Evolutionary conservation across 1,284 basidiomycete species (phyloP).

Genomic region (Volvariella volvacea): DNA sequence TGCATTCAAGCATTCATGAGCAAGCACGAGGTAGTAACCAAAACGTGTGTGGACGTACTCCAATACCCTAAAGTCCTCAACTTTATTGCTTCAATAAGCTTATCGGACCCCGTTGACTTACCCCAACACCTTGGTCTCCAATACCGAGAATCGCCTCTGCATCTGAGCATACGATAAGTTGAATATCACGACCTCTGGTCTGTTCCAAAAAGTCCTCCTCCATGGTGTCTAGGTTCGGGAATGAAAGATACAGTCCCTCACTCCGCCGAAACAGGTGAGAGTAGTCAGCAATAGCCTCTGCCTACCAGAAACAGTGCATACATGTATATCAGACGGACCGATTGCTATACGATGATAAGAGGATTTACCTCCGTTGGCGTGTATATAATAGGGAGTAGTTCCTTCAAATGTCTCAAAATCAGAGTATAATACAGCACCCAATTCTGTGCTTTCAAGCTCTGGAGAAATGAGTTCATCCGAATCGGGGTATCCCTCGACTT

Average conservation of each 20-base stretch:
- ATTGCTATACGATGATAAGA: neutral
- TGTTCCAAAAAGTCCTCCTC: slow-evolving; percentile 70
- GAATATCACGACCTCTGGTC: slow-evolving; percentile 51
- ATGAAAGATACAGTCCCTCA: slow-evolving; percentile 63
- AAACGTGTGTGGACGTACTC: slow-evolving; percentile 16
- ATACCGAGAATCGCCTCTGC: slow-evolving; percentile 81
- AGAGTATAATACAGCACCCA: slow-evolving; percentile 71
- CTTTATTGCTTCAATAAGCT: neutral
- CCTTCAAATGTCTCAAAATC: slow-evolving; percentile 55
- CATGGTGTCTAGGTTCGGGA: slow-evolving; percentile 63
- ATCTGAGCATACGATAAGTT: slow-evolving; percentile 78
- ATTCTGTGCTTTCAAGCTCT: slow-evolving; percentile 69
- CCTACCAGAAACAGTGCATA: slow-evolving; percentile 25
- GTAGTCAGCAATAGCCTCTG: slow-evolving; percentile 74
- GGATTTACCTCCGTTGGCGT: slow-evolving; percentile 55
- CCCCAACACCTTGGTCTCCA: slow-evolving; percentile 68
- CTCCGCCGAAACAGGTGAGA: slow-evolving; percentile 77
- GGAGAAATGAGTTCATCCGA: slow-evolving; percentile 66
- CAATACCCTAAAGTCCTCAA: slow-evolving; percentile 41
- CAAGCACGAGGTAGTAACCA: neutral
- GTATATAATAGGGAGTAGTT: slow-evolving; percentile 73
- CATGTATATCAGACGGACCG: neutral
- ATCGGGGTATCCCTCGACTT: slow-evolving; percentile 39
- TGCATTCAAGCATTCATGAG: neutral
- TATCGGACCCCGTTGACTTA: slow-evolving; percentile 29